Base-by-base conservation (phyloP, 768 basidiomycete genomes). In the Podaxis pistillaris region DNA sequence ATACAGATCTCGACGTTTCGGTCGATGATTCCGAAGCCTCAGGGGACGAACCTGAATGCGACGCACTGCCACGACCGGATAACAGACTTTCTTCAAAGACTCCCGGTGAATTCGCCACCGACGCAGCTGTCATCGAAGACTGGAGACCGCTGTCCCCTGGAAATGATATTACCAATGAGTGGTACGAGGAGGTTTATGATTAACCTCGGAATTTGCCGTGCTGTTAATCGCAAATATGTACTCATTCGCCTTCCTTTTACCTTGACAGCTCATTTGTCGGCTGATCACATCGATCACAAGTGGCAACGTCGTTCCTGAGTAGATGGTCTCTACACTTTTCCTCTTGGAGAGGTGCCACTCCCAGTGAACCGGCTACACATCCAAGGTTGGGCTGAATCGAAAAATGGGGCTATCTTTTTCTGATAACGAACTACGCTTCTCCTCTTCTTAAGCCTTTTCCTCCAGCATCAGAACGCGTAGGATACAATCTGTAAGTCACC, bases 161-260 rank as follows among this genome's bases (percentile, higher is more conserved):
- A 17, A 64, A 56, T 19, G 58, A 59, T 12, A 54, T 41, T 52
- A 59, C 56, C 22, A 66, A 73, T 58, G 69, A 68, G 49, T 64
- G 67, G 62, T 79, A 78, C 56, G 77, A 78, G 56, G 74, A 78
- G 67, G 76, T 77, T 71, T 78, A 77, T 66, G 78, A 75, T 68
- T 75, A 60, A 74, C 64, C 47, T 38, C 38, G 46, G 22, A 15
- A 19, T 26, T 51, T 36, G 22, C 19, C 47, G n/a, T 26, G 24
- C 24, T 17, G 22, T 28, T 22, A 24, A 28, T 11, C 24, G 41
- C 24, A 24, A 13, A 46, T 17, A 28, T 15, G 49, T 50, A 50
- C 15, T 40, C 54, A 56, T 56, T 12, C 19, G 44, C 17, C 19
- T 40, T 37, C 38, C 24, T 38, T 44, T 40, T 37, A n/a, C 17